Evolutionary conservation across 768 basidiomycete genomes (phyloP).

Genomic region (Asterophora parasitica): DNA sequence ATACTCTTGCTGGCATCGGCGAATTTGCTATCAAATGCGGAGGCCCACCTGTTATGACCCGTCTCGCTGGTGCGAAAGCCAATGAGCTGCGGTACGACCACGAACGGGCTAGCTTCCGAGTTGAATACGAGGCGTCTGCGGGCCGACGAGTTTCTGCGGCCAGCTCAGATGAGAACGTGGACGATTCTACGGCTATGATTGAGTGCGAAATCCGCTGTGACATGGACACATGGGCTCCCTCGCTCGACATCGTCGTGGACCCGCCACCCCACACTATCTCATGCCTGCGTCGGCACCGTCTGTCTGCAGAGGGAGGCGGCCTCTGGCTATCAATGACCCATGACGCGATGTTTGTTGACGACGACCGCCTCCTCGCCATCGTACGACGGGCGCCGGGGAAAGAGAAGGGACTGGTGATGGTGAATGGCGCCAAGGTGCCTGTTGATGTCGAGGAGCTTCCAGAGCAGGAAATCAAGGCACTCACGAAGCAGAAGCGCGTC

Average conservation of each 20-base stretch:
- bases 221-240: slow-evolving; percentile 80
- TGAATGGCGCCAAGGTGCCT: slow-evolving; percentile 80
- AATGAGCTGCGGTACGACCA: slow-evolving; percentile 81
- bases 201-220: slow-evolving; percentile 93
- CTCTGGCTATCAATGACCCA: slow-evolving; percentile 92
- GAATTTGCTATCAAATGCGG: slow-evolving; percentile 96
- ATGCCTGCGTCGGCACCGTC: slow-evolving; percentile 79
- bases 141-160: slow-evolving; percentile 33
- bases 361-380: slow-evolving; percentile 71
- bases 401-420: slow-evolving; percentile 80
- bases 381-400: slow-evolving; percentile 72
- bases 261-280: slow-evolving; percentile 84
- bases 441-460: slow-evolving; percentile 89
- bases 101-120: slow-evolving; percentile 72
- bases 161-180: slow-evolving; percentile 18
- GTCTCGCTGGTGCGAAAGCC: slow-evolving; percentile 73
- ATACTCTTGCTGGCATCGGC: slow-evolving; percentile 83
- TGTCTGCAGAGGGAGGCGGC: slow-evolving; percentile 86
- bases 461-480: slow-evolving; percentile 78
- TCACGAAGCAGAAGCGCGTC: slow-evolving; percentile 80
- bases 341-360: slow-evolving; percentile 69
- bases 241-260: slow-evolving; percentile 86
- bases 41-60: slow-evolving; percentile 87
- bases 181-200: slow-evolving; percentile 42
- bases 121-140: slow-evolving; percentile 76